These are phyloP conservation scores for Rhizopus sp. DNA, from an alignment of 371 early-diverging fungal genomes.

Conservation along the genomic window DNA sequence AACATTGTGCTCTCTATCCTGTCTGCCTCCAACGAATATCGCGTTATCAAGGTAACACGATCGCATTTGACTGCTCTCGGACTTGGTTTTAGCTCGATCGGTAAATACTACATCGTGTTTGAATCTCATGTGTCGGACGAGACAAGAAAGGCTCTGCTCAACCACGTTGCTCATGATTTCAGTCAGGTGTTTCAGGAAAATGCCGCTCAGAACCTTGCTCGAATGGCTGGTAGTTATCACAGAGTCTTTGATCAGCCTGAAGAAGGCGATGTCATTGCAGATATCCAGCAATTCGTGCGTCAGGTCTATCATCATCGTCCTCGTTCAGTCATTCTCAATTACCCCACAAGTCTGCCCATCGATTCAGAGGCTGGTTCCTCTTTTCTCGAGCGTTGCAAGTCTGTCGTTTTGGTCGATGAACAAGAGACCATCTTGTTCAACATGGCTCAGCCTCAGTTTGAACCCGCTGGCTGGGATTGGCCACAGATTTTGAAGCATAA, in stretches of 20 bases:
- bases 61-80: constrained; percentile 24
- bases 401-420: constrained; percentile 10
- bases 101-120: constrained; percentile 31
- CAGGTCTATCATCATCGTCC: constrained; percentile 19
- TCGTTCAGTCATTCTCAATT: constrained; percentile 13
- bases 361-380: constrained; percentile 1
- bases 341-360: constrained; percentile 14
- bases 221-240: constrained; percentile 33
- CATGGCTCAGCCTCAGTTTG: constrained; percentile 36
- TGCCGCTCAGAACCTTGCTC: constrained; percentile 36
- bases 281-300: constrained; percentile 23
- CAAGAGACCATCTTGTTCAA: constrained; percentile 23
- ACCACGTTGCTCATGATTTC: constrained; percentile 27
- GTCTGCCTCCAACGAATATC: constrained; percentile 15
- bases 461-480: constrained; percentile 44
- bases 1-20: constrained; percentile 32
- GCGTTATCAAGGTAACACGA: constrained; percentile 25
- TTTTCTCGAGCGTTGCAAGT: constrained; percentile 30
- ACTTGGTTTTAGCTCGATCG: constrained; percentile 25
- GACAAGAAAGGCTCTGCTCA: constrained; percentile 18
- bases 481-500: constrained; percentile 28
- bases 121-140: constrained; percentile 25
- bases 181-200: constrained; percentile 39
- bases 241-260: constrained; percentile 27
- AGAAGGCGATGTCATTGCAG: constrained; percentile 12